Evolutionary conservation across 345 rosid species (phyloP), one percentile per base, ranked within the genome.

Genomic region (Arabis alpina): DNA sequence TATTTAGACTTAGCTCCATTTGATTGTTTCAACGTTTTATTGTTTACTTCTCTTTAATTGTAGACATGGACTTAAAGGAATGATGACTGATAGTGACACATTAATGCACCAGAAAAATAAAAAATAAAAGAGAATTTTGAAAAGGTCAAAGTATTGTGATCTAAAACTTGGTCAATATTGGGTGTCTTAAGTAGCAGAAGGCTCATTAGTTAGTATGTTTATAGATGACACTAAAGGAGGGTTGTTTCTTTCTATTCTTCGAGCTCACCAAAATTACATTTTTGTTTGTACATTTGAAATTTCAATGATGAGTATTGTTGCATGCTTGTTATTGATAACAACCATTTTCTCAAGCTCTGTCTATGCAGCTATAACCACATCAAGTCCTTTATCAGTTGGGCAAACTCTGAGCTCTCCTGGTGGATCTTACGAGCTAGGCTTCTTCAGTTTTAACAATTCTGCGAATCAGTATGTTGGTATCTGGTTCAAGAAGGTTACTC

Each of bases 401-500:
- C 14, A 69, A 47, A 68, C 74, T 68, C 27, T 75, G 13, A 68
- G 36, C 48, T 82, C 85, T n/a, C 60, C 75, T 7, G 71, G 54
- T 13, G 70, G 75, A 41, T 61, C 59, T 14, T 82, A 72, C 41
- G 77, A 73, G 69, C 54, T 82, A 24, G 85, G 85, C 16, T 80
- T 80, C 78, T 77, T 77, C 68, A 75, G 47, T 19, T 16, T 67
- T 6, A 62, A 58, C 51, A 55, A 27, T 9, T 75, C 81, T 25
- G 37, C 9, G 10, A 51, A 68, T 27, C 77, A 73, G 42, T 83
- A 79, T 53, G 67, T 79, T 24, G 87, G 87, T 63, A 81, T 83
- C 54, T 83, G 87, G 87, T 81, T 52, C 75, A 56, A 72, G 71
- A 74, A 71, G 16, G 59, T 74, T 30, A 37, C 79, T 27, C 72